phyloP scores from a whole-genome alignment of 768 basidiomycete species.

The Trametes meyenii region DNA sequence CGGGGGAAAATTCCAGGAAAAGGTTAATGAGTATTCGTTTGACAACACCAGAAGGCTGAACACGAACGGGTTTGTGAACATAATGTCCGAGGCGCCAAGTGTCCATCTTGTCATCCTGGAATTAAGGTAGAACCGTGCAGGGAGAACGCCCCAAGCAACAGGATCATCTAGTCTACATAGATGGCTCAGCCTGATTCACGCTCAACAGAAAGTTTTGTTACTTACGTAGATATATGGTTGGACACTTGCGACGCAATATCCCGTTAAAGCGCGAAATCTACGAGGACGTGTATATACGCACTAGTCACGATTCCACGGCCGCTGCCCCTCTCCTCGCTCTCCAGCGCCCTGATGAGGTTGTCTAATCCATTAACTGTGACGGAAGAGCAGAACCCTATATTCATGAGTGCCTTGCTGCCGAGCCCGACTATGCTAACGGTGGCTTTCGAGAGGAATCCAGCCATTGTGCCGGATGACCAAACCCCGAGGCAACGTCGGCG shows the following conservation, averaged over 20 bases:
- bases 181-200: background rate
- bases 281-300: conserved; percentile 37
- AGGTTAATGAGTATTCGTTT: background rate
- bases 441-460: conserved; percentile 52
- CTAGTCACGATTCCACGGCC: conserved; percentile 77
- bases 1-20: background rate
- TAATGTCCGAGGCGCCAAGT: conserved; percentile 88
- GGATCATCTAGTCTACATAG: conserved; percentile 74
- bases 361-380: conserved; percentile 73
- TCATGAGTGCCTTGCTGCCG: conserved; percentile 76
- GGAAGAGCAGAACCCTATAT: conserved; percentile 61
- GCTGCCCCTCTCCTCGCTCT: conserved; percentile 43
- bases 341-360: conserved; percentile 63
- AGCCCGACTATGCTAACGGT: conserved; percentile 73
- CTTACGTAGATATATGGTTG: conserved; percentile 93
- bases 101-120: conserved; percentile 81
- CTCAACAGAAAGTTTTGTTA: conserved; percentile 12
- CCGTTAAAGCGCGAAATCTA: background rate
- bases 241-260: conserved; percentile 56
- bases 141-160: conserved; percentile 85
- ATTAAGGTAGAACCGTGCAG: conserved; percentile 58
- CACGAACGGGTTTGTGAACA: conserved; percentile 90
- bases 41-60: background rate
- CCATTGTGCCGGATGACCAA: background rate
- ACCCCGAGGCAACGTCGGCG: background rate